phyloP scores from a whole-genome alignment of 164 flowering plant species.

The Kalanchoe fedtschenkoi region DNA sequence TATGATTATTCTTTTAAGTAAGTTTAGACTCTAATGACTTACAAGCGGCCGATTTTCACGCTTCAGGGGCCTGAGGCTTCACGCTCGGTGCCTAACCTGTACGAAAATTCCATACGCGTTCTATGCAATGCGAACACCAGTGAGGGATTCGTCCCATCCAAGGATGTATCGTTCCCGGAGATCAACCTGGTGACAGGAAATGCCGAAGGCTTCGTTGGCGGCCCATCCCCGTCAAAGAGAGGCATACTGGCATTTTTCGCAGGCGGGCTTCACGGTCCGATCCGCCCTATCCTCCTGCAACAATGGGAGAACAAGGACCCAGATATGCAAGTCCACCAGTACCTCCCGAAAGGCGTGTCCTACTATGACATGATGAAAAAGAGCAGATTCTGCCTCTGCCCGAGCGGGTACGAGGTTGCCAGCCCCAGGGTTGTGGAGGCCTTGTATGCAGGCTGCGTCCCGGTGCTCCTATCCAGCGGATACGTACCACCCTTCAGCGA shows the following conservation, averaged over 20 bases:
- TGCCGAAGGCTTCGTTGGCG: slow-evolving; percentile 26
- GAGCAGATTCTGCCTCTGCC: slow-evolving; percentile 49
- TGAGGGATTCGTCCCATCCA: slow-evolving; percentile 45
- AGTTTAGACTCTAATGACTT: neutral
- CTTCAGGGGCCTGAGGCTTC: slow-evolving; percentile 43
- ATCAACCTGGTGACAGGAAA: slow-evolving; percentile 34
- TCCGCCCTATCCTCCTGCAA: slow-evolving; percentile 28
- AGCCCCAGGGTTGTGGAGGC: slow-evolving; percentile 40
- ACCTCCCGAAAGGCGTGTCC: slow-evolving; percentile 25
- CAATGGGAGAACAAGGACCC: slow-evolving; percentile 42
- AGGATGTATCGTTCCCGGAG: slow-evolving; percentile 53
- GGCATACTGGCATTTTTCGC: slow-evolving; percentile 47
- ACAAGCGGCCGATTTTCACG: too few species aligned
- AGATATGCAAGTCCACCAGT: slow-evolving; percentile 31
- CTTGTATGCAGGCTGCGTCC: slow-evolving; percentile 32
- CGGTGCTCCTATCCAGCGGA: slow-evolving; percentile 28
- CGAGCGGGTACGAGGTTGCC: slow-evolving; percentile 47
- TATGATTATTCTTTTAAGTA: neutral
- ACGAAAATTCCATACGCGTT: slow-evolving; percentile 37
- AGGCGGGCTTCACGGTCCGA: slow-evolving; percentile 42
- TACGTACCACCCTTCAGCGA: slow-evolving; percentile 35
- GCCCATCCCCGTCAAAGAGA: slow-evolving; percentile 29
- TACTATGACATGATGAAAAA: slow-evolving; percentile 28
- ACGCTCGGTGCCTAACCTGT: slow-evolving; percentile 24
- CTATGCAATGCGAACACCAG: slow-evolving; percentile 59